Percentiles rank a stretch among this genome's conserved stretches.
Evolutionary conservation across 1,284 basidiomycete genomes (phyloP).

Genomic region (Apiotrichum brassicae): DNA sequence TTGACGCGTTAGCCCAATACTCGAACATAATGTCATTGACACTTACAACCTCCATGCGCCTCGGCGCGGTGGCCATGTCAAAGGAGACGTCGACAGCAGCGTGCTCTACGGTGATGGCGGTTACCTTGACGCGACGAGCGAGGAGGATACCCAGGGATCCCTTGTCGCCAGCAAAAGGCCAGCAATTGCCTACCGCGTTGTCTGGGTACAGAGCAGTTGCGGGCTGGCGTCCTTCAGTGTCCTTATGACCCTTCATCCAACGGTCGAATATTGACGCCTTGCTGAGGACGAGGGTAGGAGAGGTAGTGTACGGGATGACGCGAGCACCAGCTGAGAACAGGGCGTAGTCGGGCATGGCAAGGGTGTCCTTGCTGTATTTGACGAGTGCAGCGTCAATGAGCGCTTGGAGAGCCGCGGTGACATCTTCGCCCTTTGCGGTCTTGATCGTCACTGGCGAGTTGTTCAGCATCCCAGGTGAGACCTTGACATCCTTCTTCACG

Average conservation of each 20-base stretch:
- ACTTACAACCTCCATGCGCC: constrained; percentile 61
- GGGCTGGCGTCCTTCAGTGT: constrained; percentile 68
- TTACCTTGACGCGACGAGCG: constrained; percentile 60
- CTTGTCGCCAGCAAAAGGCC: constrained; percentile 73
- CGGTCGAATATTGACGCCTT: constrained; percentile 36
- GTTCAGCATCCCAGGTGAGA: neutral
- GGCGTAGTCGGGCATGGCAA: constrained; percentile 78
- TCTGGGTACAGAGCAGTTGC: constrained; percentile 73
- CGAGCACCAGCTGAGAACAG: constrained; percentile 73
- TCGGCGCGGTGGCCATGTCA: constrained; percentile 72
- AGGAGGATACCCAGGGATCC: constrained; percentile 79
- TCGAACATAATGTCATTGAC: too few species aligned
- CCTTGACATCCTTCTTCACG: constrained; percentile 28
- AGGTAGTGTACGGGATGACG: constrained; percentile 74
- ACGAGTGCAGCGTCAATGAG: constrained; percentile 65
- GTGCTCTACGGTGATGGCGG: constrained; percentile 83
- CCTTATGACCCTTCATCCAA: constrained; percentile 21
- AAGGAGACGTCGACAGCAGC: constrained; percentile 68
- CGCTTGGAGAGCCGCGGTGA: constrained; percentile 61
- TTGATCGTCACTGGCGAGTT: constrained; percentile 55
- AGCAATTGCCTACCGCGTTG: constrained; percentile 63
- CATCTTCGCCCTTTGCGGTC: constrained; percentile 65
- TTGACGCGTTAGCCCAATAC: too few species aligned
- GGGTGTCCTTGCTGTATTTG: constrained; percentile 64
- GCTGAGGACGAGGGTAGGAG: constrained; percentile 63